These are phyloP conservation scores for Mycena rebaudengoi DNA, from an alignment of 768 basidiomycete genomes.

Conservation along the genomic window DNA sequence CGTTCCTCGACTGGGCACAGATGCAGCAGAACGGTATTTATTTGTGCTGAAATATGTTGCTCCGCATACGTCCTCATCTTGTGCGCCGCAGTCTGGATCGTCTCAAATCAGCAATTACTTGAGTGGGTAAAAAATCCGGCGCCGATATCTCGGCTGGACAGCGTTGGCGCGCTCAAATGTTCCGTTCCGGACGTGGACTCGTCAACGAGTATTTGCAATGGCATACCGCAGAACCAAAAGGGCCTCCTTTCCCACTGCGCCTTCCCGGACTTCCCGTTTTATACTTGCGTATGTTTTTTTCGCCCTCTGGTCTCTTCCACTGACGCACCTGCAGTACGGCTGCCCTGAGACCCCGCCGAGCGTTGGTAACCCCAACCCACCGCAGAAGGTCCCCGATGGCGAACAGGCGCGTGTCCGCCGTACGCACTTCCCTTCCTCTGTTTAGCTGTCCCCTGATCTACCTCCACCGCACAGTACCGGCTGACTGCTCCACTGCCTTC, in stretches of 20 bases:
- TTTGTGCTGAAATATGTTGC: background rate
- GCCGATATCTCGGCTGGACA: conserved; percentile 65
- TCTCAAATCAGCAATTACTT: conserved; percentile 73
- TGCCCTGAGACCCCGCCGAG: conserved; percentile 67
- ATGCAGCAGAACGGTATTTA: conserved; percentile 64
- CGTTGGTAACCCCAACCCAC: conserved; percentile 69
- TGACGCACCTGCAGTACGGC: conserved; percentile 61
- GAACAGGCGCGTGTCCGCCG: conserved; percentile 60
- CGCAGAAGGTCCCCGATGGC: conserved; percentile 58
- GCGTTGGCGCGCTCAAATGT: conserved; percentile 66
- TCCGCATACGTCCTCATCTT: background rate
- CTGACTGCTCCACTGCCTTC: conserved; percentile 78
- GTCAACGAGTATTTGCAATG: conserved; percentile 74
- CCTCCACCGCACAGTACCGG: conserved; percentile 69
- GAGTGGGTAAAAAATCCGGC: conserved; percentile 78
- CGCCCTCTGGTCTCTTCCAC: background rate
- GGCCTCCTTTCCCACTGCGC: conserved; percentile 68
- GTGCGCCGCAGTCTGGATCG: conserved; percentile 66
- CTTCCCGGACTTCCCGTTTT: conserved; percentile 82
- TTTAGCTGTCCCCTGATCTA: background rate
- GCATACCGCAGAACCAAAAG: conserved; percentile 70
- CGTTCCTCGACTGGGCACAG: conserved; percentile 85
- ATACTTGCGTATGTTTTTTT: conserved; percentile 66
- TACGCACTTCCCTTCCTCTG: conserved; percentile 32
- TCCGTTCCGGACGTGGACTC: conserved; percentile 63